Base-by-base conservation (phyloP, 345 rosid genomes). In the Melaleuca alternifolia region DNA sequence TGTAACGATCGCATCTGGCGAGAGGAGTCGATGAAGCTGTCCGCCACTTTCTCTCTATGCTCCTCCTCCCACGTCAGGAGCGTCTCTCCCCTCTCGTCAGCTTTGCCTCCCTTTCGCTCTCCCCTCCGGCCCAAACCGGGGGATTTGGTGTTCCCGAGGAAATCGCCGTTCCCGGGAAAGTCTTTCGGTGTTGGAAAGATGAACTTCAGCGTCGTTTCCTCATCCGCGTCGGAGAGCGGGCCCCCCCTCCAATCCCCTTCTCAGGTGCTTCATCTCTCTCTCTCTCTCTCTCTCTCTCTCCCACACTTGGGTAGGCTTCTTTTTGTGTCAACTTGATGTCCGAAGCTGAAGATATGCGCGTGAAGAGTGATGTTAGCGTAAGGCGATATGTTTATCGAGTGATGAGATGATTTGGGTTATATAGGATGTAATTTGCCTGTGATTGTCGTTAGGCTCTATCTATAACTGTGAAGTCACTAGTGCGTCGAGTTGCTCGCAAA, bases 191-290 rank as follows among this genome's bases (percentile, higher is more conserved):
- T 33, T 5, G 48, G 85, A 15, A 88, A 41, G 41, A 90, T 86
- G 50, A 28, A 41, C 75, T 88, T 88, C 75, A 85, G 83, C 87
- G 11, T 90, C 85, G 84, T 87, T 83, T 83, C 83, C 83, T 62
- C 82, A 50, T 86, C 88, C 15, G 48, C 59, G 46, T 21, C 94
- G 48, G 91, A 87, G 5, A 65, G 75, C 65, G 86, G n/a, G 52
- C 76, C 86, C 75, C 76, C 86, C 75, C 76, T 26, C 24, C 84
- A 56, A 53, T 87, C 92, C 4, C 56, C 88, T 71, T 88, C 86
- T 46, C 91, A 89, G 94, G 94, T 93, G 51, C 50, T 86, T 51
- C 82, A 10, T 23, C 79, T 18, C 24, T 24, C 33, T 26, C 54
- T 61, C 53, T 26, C 76, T 51, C 1, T 62, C 12, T 50, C 50